These are phyloP conservation scores for Syzygium malaccense DNA, from an alignment of 441 rosid species.

Conservation along the genomic window DNA sequence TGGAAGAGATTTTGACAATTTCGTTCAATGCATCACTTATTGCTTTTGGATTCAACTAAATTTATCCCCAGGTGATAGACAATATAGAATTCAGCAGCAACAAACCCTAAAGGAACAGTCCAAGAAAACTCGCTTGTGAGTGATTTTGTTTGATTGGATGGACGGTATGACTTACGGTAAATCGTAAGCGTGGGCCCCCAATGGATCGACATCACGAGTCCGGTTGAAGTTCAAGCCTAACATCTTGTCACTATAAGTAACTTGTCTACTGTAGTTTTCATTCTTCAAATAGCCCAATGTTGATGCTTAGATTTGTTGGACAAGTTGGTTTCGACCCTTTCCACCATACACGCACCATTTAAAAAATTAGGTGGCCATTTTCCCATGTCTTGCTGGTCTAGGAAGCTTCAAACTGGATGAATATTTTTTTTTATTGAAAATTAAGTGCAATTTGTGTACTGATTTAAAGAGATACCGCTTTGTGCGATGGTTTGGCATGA, in stretches of 20 bases:
- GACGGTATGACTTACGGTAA: constrained; percentile 20
- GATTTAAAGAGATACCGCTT: neutral
- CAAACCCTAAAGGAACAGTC: neutral
- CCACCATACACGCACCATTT: neutral
- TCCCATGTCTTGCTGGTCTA: neutral
- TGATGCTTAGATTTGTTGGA: neutral
- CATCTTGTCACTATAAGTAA: neutral
- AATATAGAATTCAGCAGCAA: neutral
- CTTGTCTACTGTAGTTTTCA: neutral
- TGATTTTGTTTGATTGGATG: too few relatives aligned
- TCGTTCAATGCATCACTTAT: accelerated
- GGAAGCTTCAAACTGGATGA: neutral
- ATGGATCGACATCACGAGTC: neutral
- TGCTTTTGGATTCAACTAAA: neutral
- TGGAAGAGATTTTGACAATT: too few relatives aligned
- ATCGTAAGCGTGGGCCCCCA: neutral
- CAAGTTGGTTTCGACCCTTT: neutral
- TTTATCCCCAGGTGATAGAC: neutral
- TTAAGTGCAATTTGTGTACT: neutral
- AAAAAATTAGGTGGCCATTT: too few relatives aligned
- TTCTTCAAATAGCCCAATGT: neutral
- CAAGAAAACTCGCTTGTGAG: too few relatives aligned
- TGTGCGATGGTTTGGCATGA: neutral
- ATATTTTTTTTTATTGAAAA: neutral
- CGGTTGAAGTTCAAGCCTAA: neutral